These are phyloP conservation scores for Cutaneotrichosporon spelunceum DNA, from an alignment of 1,284 basidiomycete genomes.

Conservation along the genomic window DNA sequence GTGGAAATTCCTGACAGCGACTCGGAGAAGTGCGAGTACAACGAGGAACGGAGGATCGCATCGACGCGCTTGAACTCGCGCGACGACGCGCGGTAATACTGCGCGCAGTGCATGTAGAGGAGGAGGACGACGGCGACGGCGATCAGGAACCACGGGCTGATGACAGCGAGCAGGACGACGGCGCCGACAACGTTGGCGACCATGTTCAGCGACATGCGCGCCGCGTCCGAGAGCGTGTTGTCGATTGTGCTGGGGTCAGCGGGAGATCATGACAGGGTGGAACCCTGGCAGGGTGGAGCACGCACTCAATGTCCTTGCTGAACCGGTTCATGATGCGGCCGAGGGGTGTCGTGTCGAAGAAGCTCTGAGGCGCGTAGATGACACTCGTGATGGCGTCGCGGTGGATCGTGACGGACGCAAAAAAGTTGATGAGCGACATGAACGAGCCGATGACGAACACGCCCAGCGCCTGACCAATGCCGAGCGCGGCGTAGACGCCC, in stretches of 20 bases:
- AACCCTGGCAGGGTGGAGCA: too few species aligned
- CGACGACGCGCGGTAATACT: slow-evolving; percentile 82
- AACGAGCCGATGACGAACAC: slow-evolving; percentile 56
- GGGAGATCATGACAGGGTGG: background rate
- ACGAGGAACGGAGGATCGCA: slow-evolving; percentile 51
- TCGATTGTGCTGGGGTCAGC: slow-evolving; percentile 62
- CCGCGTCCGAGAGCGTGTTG: slow-evolving; percentile 61
- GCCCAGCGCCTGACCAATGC: slow-evolving; percentile 55
- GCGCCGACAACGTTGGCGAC: slow-evolving; percentile 48
- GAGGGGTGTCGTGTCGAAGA: slow-evolving; percentile 86
- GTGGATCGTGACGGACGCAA: slow-evolving; percentile 61
- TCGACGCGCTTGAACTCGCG: slow-evolving; percentile 72
- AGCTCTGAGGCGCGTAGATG: slow-evolving; percentile 73
- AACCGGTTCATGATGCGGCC: slow-evolving; percentile 59
- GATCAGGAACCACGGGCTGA: slow-evolving; percentile 81
- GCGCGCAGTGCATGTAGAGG: slow-evolving; percentile 60
- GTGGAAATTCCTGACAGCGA: slow-evolving; percentile 79
- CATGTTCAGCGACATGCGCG: slow-evolving; percentile 65
- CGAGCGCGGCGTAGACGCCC: slow-evolving; percentile 58
- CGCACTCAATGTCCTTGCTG: slow-evolving; percentile 60
- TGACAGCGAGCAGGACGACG: slow-evolving; percentile 69
- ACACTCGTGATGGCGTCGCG: slow-evolving; percentile 61
- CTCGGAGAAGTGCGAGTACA: slow-evolving; percentile 88
- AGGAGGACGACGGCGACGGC: slow-evolving; percentile 62
- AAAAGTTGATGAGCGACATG: slow-evolving; percentile 58